Evolutionary conservation across 148 eudicot genomes (phyloP), one percentile per base, ranked within the genome.

Genomic region (Rhododendron henanense): DNA sequence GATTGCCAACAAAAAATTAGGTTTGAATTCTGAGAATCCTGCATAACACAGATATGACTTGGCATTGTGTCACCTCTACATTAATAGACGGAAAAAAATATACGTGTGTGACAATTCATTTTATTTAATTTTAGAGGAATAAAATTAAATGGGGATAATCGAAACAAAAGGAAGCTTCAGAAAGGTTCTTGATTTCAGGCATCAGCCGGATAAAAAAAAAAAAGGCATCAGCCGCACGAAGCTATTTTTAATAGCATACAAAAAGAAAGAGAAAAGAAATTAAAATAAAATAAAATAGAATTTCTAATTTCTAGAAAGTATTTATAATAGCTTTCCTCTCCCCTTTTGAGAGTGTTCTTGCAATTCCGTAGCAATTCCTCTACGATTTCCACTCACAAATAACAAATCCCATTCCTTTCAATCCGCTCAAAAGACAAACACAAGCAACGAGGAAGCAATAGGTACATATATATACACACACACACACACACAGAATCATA

Each of bases 401-500:
- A 41, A 57, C 51, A 74, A 84, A 71, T 84, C 80, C 51, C 80
- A 73, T 84, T 84, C 48, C 47, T 73, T 84, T 48, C 85, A 45
- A 47, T 78, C 74, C 35, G 81, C 44, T 19, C 31, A 53, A 84
- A 51, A 48, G 31, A 28, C 47, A 71, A 50, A 33, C 80, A 50
- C 28, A 71, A 59, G 35, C 48, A 44, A 44, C 23, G 55, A 44
- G 21, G 35, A 65, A 25, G 35, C 16, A n/a, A n/a, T 21, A 16
- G 14, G 41, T 23, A 61, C n/a, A 23, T 23, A 41, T 13, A 39
- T 15, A 23, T 55, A 4, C 0, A 55, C 4, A 18, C 19, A 55
- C 21, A 53, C 57, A 82, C 41, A 21, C n/a, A 59, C 2, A 23
- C 3, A 23, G 39, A 45, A 78, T 78, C 51, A 57, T 65, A 39